These are phyloP conservation scores for Penicillium tannophilum DNA, from an alignment of 495 filamentous ascomycete species.

Conservation along the genomic window DNA sequence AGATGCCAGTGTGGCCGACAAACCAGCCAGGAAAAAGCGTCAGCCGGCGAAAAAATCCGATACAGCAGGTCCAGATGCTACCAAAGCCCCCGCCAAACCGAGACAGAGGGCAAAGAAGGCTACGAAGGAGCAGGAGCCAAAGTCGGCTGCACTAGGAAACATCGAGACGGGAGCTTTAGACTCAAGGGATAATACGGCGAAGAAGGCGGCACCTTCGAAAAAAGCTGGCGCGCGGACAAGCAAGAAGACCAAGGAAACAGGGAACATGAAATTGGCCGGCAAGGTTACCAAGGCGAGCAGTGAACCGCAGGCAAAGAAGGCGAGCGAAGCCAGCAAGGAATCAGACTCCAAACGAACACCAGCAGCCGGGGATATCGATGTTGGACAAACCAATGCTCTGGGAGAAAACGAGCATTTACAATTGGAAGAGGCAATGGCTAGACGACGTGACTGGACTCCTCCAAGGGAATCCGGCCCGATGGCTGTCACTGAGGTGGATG, in stretches of 20 bases:
- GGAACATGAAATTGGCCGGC: slow-evolving; percentile 40
- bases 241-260: slow-evolving; percentile 22
- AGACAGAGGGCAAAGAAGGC: slow-evolving; percentile 24
- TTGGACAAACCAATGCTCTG: slow-evolving; percentile 15
- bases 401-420: slow-evolving; percentile 29
- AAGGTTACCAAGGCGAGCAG: slow-evolving; percentile 37
- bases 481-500: slow-evolving; percentile 14
- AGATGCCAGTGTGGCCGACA: slow-evolving; percentile 9
- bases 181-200: slow-evolving; percentile 16
- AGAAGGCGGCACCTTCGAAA: slow-evolving; percentile 24
- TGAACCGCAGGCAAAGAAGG: slow-evolving; percentile 17
- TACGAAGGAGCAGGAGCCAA: slow-evolving; percentile 11
- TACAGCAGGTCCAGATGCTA: slow-evolving; percentile 2
- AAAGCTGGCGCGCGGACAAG: slow-evolving; percentile 25
- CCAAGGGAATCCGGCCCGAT: slow-evolving; percentile 25
- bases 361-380: neutral
- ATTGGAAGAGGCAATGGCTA: slow-evolving; percentile 38
- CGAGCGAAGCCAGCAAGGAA: slow-evolving; percentile 21
- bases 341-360: neutral
- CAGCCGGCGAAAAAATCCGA: slow-evolving; percentile 12
- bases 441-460: slow-evolving; percentile 51
- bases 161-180: slow-evolving; percentile 5
- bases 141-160: slow-evolving; percentile 2
- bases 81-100: slow-evolving; percentile 15
- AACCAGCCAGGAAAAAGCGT: slow-evolving; percentile 16